phyloP scores from a whole-genome alignment of 345 rosid species.

The Anastatica hierochuntica region DNA sequence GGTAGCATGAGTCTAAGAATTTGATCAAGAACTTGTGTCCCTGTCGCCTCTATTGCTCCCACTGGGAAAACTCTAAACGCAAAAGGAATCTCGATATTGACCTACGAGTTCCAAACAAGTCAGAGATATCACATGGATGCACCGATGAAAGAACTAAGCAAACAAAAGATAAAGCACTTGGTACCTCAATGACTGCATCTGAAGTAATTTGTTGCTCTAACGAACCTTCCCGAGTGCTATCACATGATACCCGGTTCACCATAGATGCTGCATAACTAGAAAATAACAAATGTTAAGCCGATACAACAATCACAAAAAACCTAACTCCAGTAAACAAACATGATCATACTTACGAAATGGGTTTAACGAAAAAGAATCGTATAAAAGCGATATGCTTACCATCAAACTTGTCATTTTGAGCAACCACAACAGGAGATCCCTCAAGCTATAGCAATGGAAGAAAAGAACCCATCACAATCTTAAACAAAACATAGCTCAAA shows the following conservation, averaged over 20 bases:
- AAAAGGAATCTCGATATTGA: conserved; percentile 68
- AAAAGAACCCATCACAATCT: not conserved
- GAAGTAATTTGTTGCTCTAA: conserved; percentile 57
- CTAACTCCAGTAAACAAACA: not conserved
- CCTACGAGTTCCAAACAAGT: conserved; percentile 29
- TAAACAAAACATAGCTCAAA: not conserved
- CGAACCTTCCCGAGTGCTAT: conserved; percentile 28
- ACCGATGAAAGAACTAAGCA: not conserved
- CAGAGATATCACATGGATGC: not conserved
- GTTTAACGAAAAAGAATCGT: too few species aligned
- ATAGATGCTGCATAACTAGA: conserved; percentile 73
- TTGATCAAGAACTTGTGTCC: conserved; percentile 73
- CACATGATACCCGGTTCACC: conserved; percentile 77
- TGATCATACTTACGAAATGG: too few species aligned
- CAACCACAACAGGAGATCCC: conserved; percentile 81
- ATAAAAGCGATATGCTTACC: conserved; percentile 39
- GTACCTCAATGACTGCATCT: conserved; percentile 83
- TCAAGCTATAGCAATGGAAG: conserved; percentile 48
- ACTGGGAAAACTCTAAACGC: conserved; percentile 66
- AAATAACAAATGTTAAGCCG: conserved; percentile 18
- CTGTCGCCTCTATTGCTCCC: conserved; percentile 66
- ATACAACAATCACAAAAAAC: not conserved
- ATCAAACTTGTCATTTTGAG: conserved; percentile 88
- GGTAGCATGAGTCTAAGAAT: conserved; percentile 81
- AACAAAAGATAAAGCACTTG: not conserved